Evolutionary conservation across 441 rosid species (phyloP), one percentile per base, ranked within the genome.

Genomic region (Croton laevigatus): DNA sequence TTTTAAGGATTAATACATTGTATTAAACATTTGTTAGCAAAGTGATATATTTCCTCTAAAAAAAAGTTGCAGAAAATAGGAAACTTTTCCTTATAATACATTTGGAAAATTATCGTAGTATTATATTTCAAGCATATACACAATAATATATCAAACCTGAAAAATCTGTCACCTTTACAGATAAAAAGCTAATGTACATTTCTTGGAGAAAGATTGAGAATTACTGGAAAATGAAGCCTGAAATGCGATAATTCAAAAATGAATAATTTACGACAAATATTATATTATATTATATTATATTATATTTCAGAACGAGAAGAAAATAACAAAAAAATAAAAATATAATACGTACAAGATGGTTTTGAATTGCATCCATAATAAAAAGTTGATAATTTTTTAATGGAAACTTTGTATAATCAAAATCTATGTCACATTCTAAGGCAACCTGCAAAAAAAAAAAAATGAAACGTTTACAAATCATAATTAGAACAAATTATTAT

Each of bases 401-500:
- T 38, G 76, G 74, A 60, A 82, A 58, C 12, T 73, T 54, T 57
- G n/a, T 8, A 23, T 54, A 44, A 16, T 64, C 72, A 49, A 78
- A 38, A 34, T 34, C 44, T 53, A 80, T 40, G 53, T 74, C 69
- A 59, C 82, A 82, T 22, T 73, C 80, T 51, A 83, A 34, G 17
- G 73, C 62, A 54, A 80, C 78, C 80, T 72, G 4, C 44, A 58
- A 27, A 42, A 22, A 20, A 58, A 27, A 42, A 22, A 20, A 10
- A 20, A 20, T 5, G 37, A 2, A 53, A 53, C n/a, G 5, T 14
- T 59, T 20, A 49, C n/a, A 55, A 0, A 8, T 14, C 49, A 44
- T 44, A 44, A 19, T 63, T 3, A 27, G 2, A 37, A 11, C 7
- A 17, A 16, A 4, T 12, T 4, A 14, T 49, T n/a, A 16, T 49